phyloP scores from a whole-genome alignment of 192 early-diverging fungal species.

The Backusella liffmaniae region DNA sequence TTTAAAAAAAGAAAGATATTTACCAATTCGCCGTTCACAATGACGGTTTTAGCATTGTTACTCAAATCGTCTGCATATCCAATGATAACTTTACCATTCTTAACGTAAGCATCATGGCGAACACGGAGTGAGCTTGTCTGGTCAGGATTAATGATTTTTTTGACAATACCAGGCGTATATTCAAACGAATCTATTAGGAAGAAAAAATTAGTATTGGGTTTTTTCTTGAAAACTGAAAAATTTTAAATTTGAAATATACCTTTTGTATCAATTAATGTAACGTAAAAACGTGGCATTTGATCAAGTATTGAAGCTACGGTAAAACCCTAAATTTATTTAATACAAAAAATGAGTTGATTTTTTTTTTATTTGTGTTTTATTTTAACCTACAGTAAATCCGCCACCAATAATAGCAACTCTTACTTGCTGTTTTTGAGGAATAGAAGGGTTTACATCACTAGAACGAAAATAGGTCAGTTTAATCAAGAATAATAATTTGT shows the following conservation, averaged over 20 bases:
- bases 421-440: constrained; percentile 5
- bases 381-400: constrained; percentile 33
- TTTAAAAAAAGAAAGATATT: not conserved
- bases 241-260: constrained; percentile 19
- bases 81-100: constrained; percentile 37
- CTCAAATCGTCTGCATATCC: constrained; percentile 27
- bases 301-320: constrained; percentile 39
- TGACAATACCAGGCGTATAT: constrained; percentile 36
- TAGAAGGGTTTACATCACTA: constrained; percentile 4
- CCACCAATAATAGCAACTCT: constrained; percentile 36
- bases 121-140: constrained; percentile 27
- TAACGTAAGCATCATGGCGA: constrained; percentile 30
- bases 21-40: constrained; percentile 33
- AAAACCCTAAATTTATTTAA: constrained; percentile 29
- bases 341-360: not conserved
- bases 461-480: not conserved
- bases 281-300: constrained; percentile 36
- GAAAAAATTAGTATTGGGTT: not conserved
- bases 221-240: not conserved
- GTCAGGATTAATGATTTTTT: constrained; percentile 27
- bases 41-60: constrained; percentile 17
- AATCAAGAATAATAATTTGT: not conserved
- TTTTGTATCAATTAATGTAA: constrained; percentile 38
- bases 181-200: constrained; percentile 36
- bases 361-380: not conserved